Conservation (phyloP, 2,329 filamentous ascomycete species). For the Paecilomyces fulvus region DNA sequence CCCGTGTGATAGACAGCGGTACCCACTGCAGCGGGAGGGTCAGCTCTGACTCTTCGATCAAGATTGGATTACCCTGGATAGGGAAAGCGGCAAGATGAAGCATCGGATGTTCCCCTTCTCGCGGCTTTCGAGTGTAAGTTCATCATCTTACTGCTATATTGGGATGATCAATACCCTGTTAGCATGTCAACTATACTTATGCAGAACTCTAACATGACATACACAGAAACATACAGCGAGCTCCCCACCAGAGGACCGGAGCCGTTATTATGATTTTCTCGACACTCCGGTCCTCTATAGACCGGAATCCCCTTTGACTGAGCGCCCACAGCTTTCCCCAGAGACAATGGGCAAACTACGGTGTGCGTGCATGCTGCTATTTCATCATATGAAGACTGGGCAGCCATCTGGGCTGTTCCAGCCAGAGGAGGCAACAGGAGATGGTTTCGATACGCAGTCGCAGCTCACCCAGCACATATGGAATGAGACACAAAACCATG, state of each 20-base stretch:
- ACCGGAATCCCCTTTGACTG: slow-evolving; percentile 23
- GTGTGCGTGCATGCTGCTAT: slow-evolving; percentile 25
- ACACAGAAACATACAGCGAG: not conserved
- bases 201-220: not conserved
- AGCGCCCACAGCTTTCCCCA: slow-evolving; percentile 23
- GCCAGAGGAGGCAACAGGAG: not conserved
- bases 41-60: too few relatives aligned
- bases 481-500: not conserved
- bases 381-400: slow-evolving; percentile 22
- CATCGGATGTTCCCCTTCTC: not conserved
- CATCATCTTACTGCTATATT: not conserved
- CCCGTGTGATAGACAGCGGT: too few relatives aligned
- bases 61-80: not conserved
- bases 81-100: not conserved
- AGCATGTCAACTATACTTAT: not conserved
- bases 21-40: too few relatives aligned
- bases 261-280: slow-evolving; percentile 24
- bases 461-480: not conserved
- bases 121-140: not conserved
- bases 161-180: not conserved
- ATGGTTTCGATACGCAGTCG: not conserved
- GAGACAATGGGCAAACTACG: slow-evolving; percentile 27
- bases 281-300: slow-evolving; percentile 25
- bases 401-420: not conserved
- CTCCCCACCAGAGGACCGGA: slow-evolving; percentile 5